Conservation (phyloP, 2,329 filamentous ascomycete species). For the Fusarium nelsonii region DNA sequence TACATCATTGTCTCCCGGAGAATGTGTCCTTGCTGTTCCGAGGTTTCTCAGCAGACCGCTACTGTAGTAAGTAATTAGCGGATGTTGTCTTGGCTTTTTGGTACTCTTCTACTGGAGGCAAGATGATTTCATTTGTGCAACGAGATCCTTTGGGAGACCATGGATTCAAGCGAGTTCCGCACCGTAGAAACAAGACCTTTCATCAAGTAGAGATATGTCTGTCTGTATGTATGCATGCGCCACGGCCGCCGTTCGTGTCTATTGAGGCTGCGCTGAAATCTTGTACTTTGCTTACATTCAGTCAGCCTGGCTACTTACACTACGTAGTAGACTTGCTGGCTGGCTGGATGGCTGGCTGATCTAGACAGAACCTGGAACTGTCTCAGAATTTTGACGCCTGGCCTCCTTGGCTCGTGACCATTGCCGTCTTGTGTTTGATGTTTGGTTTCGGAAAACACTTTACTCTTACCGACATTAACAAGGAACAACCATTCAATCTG, state of each 20-base stretch:
- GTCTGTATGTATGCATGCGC: conserved; percentile 27
- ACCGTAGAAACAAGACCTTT: conserved; percentile 9
- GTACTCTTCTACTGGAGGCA: neutral
- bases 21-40: conserved; percentile 30
- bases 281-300: conserved; percentile 4
- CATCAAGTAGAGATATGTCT: conserved; percentile 17
- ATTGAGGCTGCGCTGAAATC: conserved; percentile 32
- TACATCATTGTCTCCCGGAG: conserved; percentile 21
- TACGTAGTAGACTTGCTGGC: neutral
- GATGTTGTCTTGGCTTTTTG: conserved; percentile 1
- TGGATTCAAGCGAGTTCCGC: conserved; percentile 10
- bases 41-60: conserved; percentile 39
- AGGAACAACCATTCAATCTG: conserved; percentile 15
- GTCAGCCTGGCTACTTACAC: neutral
- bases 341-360: neutral
- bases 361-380: conserved; percentile 13
- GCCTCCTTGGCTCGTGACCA: conserved; percentile 26
- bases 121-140: conserved; percentile 20
- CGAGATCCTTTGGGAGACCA: conserved; percentile 7
- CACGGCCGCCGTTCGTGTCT: conserved; percentile 26
- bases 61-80: conserved; percentile 11
- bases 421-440: conserved; percentile 15
- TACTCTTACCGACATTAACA: conserved; percentile 2
- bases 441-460: conserved; percentile 23
- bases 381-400: conserved; percentile 29